phyloP scores from a whole-genome alignment of 2,329 filamentous ascomycete species.

The Neofusicoccum sp. region DNA sequence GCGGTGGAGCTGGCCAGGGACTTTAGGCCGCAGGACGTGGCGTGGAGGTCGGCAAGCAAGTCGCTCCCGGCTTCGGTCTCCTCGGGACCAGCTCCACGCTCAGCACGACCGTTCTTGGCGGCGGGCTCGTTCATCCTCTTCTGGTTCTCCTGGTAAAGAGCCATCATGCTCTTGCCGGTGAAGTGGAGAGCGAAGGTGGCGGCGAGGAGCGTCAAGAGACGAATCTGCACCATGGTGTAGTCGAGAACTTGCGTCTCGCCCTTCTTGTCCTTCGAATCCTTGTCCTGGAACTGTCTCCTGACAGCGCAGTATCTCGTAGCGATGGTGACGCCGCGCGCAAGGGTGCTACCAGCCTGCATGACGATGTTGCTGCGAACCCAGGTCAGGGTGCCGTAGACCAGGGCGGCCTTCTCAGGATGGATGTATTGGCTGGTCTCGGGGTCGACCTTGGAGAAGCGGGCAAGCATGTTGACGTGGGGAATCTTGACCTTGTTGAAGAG shows the following conservation, averaged over 20 bases:
- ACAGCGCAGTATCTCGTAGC: conserved; percentile 72
- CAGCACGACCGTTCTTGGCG: conserved; percentile 42
- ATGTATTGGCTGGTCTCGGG: conserved; percentile 66
- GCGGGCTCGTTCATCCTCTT: conserved; percentile 56
- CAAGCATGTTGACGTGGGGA: conserved; percentile 71
- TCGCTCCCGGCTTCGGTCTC: conserved; percentile 65
- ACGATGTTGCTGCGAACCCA: conserved; percentile 74
- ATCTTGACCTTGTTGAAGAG: conserved; percentile 75
- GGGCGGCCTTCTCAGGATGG: conserved; percentile 62
- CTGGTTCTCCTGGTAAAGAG: conserved; percentile 70
- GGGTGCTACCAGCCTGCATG: conserved; percentile 66
- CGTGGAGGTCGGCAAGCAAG: conserved; percentile 70
- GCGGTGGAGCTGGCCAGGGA: conserved; percentile 69
- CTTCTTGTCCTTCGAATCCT: conserved; percentile 59
- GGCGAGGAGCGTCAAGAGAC: conserved; percentile 69
- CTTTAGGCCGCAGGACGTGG: conserved; percentile 74
- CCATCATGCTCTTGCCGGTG: conserved; percentile 74
- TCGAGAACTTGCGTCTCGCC: conserved; percentile 73
- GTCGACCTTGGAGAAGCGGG: conserved; percentile 68
- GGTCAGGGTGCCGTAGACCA: conserved; percentile 74
- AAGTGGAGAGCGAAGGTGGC: conserved; percentile 77
- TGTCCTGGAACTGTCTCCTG: conserved; percentile 74
- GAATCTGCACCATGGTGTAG: conserved; percentile 78
- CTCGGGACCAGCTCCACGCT: conserved; percentile 64
- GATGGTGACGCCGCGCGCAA: conserved; percentile 75